Conservation (phyloP, 2,329 filamentous ascomycete species). For the Talaromyces funiculosus region DNA sequence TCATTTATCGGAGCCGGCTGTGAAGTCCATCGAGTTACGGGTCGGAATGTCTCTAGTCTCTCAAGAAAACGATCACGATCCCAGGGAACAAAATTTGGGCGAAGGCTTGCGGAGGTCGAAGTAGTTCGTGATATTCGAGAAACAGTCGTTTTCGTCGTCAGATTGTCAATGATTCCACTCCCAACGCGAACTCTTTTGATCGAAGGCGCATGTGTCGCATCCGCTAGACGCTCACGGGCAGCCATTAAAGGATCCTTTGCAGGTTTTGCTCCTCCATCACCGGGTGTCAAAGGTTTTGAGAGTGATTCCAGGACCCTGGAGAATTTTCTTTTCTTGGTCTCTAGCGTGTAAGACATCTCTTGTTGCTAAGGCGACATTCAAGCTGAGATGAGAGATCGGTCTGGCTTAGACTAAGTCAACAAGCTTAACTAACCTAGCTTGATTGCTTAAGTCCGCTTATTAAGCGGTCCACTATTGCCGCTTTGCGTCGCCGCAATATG, state of each 20-base stretch:
- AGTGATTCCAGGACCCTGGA: constrained; percentile 43
- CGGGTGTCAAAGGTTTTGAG: constrained; percentile 26
- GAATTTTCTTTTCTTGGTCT: constrained; percentile 45
- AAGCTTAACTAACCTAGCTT: not conserved
- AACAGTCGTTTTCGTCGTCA: constrained; percentile 15
- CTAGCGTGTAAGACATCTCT: constrained; percentile 40
- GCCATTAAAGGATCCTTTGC: constrained; percentile 19
- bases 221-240: constrained; percentile 21
- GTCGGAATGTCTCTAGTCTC: constrained; percentile 79
- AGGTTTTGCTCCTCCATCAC: constrained; percentile 19
- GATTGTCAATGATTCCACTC: constrained; percentile 17
- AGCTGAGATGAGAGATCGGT: not conserved
- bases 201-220: constrained; percentile 20
- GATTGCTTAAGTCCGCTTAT: not conserved
- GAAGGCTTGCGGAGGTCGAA: constrained; percentile 29
- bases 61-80: constrained; percentile 77
- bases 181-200: constrained; percentile 32
- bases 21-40: constrained; percentile 86
- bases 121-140: constrained; percentile 22
- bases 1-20: constrained; percentile 84
- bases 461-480: not conserved
- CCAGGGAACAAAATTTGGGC: constrained; percentile 75
- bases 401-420: not conserved
- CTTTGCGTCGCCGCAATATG: not conserved
- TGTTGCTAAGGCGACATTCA: not conserved